Evolutionary conservation across 1,284 basidiomycete species (phyloP), one percentile per base, ranked within the genome.

Genomic region (Ustilago hordei): DNA sequence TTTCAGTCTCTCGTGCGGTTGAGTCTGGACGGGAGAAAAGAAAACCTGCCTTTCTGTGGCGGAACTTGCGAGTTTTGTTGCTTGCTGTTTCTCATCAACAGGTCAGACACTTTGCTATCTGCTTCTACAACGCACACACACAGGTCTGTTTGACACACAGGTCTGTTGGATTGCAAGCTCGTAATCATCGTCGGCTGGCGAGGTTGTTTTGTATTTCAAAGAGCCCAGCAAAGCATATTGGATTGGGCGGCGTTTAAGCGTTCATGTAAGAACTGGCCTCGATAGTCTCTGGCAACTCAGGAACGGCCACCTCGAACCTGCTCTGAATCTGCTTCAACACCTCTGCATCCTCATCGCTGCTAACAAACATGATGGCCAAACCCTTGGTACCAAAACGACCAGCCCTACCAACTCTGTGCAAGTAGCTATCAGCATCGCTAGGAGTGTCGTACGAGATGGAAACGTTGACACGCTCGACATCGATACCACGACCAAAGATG

Each of bases 311-410:
- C 87, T 96, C 95, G 88, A 97, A 97, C 78, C 95, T 88, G 39
- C 92, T 91, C 87, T 97, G 95, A 79, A 97, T 96, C 31, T 92
- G 90, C 61, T 91, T 90, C 91, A 99, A 93, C 71, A 99, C 95
- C 87, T 94, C 93, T 86, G 93, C 91, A 86, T 99, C 97, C 73
- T 90, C 91, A 61, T 98, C 95, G 34, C 91, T 93, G 4, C 95
- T 92, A 55, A 98, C 94, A 86, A 97, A 99, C 11, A 95, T 96
- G 87, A 99, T 95, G n/a, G 95, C 95, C 45, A 99, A 91, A 90
- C 97, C 97, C 88, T 99, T 99, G 53, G 97, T 99, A 79, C 97
- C 97, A 88, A 99, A 99, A 82, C 97, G 94, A 81, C 97, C 97
- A 78, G 97, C 97, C 90, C 97, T 95, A 81, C 95, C 97, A 70